phyloP scores from a whole-genome alignment of 2,329 filamentous ascomycete species.

The Fusarium longipes region DNA sequence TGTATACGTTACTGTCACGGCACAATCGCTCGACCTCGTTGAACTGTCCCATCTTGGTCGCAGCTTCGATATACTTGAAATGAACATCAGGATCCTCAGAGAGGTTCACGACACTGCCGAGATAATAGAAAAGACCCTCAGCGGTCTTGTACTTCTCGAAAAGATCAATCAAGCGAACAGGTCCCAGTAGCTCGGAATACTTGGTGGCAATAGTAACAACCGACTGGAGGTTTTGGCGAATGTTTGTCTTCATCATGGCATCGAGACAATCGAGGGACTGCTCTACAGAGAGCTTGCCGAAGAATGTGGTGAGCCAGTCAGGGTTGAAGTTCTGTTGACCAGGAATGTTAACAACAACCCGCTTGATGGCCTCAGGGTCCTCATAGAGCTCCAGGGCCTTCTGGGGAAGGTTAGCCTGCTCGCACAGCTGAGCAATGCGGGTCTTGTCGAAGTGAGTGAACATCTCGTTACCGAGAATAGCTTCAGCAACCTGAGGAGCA shows the following conservation, averaged over 20 bases:
- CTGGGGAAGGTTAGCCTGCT: slow-evolving; percentile 87
- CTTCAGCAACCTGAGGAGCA: slow-evolving; percentile 96
- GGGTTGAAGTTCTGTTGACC: slow-evolving; percentile 85
- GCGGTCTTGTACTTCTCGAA: slow-evolving; percentile 98
- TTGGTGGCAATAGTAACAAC: slow-evolving; percentile 97
- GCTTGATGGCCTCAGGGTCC: slow-evolving; percentile 89
- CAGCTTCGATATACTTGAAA: slow-evolving; percentile 99
- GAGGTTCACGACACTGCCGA: slow-evolving; percentile 97
- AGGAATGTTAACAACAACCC: slow-evolving; percentile 84
- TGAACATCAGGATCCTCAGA: slow-evolving; percentile 95
- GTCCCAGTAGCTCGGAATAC: slow-evolving; percentile 92
- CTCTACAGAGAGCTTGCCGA: slow-evolving; percentile 93
- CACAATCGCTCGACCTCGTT: slow-evolving; percentile 98
- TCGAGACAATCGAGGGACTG: slow-evolving; percentile 94
- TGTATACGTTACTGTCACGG: slow-evolving; percentile 89
- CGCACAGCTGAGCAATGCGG: slow-evolving; percentile 89
- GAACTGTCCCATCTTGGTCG: slow-evolving; percentile 91
- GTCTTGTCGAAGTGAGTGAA: slow-evolving; percentile 96
- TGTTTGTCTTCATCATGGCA: slow-evolving; percentile 96
- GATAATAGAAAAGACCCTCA: slow-evolving; percentile 97
- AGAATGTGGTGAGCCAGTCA: slow-evolving; percentile 93
- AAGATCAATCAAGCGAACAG: slow-evolving; percentile 88
- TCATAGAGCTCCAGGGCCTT: slow-evolving; percentile 95
- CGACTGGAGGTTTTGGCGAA: slow-evolving; percentile 94
- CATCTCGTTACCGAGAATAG: slow-evolving; percentile 98